Evolutionary conservation across 2,329 filamentous ascomycete species (phyloP).

Genomic region (Fusarium temperatum): DNA sequence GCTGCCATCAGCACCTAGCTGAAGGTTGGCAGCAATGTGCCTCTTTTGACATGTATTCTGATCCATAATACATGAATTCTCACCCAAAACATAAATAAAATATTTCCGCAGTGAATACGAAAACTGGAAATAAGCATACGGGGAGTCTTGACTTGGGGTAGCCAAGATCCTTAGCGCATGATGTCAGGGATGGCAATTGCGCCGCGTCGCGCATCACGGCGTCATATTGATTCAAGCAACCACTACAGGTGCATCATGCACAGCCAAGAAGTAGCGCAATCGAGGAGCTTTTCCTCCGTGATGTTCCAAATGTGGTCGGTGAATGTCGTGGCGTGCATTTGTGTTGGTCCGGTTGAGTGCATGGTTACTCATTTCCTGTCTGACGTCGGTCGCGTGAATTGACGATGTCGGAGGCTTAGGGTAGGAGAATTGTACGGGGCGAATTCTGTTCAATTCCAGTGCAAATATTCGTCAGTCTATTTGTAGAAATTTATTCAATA

Average conservation of each 20-base stretch:
- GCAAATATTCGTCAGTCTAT: neutral
- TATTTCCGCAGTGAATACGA: neutral
- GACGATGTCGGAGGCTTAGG: neutral
- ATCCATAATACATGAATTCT: neutral
- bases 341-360: neutral
- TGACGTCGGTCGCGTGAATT: too few species aligned
- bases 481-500: neutral
- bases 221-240: neutral
- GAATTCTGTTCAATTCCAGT: fast-evolving
- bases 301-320: fast-evolving
- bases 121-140: neutral
- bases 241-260: neutral
- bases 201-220: neutral
- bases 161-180: neutral
- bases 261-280: neutral
- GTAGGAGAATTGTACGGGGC: neutral
- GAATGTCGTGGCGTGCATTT: neutral
- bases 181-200: neutral
- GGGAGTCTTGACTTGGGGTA: neutral
- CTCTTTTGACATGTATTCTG: neutral
- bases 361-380: neutral
- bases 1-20: neutral
- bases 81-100: fast-evolving
- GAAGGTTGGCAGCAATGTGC: neutral
- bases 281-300: neutral